Percentiles rank a stretch among this genome's conserved stretches.
Conservation (phyloP, 495 filamentous ascomycete genomes). For the Aspergillus olivimuriae region DNA sequence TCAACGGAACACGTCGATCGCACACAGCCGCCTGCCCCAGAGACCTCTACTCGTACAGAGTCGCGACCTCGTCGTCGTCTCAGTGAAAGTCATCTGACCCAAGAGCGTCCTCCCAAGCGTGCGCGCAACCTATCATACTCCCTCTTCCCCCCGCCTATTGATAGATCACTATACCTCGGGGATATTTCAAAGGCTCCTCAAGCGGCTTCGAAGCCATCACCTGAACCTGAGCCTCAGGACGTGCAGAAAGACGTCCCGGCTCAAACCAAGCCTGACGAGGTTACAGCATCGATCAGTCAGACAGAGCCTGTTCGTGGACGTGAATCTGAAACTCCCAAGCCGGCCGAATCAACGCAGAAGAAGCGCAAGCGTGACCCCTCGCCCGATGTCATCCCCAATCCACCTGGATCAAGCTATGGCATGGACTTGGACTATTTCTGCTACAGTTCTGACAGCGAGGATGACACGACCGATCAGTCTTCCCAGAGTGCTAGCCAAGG, state of each 20-base stretch:
- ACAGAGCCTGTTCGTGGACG: slow-evolving; percentile 4
- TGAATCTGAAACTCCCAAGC: not conserved
- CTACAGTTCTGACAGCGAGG: slow-evolving; percentile 28
- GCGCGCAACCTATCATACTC: slow-evolving; percentile 16
- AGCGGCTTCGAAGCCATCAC: not conserved
- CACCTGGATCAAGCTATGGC: slow-evolving; percentile 37
- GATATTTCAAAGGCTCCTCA: slow-evolving; percentile 9
- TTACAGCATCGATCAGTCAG: not conserved
- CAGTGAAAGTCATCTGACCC: slow-evolving; percentile 5
- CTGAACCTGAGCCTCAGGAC: no score
- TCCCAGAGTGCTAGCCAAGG: not conserved
- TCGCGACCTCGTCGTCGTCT: slow-evolving; percentile 6
- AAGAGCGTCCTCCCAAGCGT: slow-evolving; percentile 9
- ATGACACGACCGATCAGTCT: slow-evolving; percentile 17
- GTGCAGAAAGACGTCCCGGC: not conserved
- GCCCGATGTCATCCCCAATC: slow-evolving; percentile 42
- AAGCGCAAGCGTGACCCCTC: slow-evolving; percentile 39
- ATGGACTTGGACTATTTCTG: slow-evolving; percentile 39
- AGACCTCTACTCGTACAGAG: not conserved
- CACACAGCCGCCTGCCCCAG: slow-evolving; percentile 1
- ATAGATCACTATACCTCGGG: slow-evolving; percentile 16
- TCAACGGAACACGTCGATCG: slow-evolving; percentile 14
- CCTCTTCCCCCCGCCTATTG: slow-evolving; percentile 18
- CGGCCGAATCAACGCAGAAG: slow-evolving; percentile 9
- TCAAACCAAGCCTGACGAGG: slow-evolving; percentile 1